Base-by-base conservation (phyloP, 805 yeast genomes). In the Barnettozyma siamensis region DNA sequence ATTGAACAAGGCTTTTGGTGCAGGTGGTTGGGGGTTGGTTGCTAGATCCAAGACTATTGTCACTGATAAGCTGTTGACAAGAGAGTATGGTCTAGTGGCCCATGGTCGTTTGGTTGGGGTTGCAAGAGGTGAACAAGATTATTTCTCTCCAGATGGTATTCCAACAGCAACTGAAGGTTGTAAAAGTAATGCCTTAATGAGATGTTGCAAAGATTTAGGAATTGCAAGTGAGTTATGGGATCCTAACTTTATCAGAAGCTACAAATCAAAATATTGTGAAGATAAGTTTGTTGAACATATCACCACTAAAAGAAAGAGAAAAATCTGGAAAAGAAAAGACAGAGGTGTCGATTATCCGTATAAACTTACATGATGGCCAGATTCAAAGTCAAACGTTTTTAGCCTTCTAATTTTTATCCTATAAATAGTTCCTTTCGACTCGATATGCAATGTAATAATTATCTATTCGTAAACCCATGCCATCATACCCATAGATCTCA, bases 1-100 rank as follows among this genome's bases (percentile, higher is more conserved):
- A 18, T 64, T 93, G 50, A 91, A 91, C 63, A 72, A 72, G 30
- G 94, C 98, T 0, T 91, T 93, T 68, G 99, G 99, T 4, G 96
- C 99, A 7, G 99, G 99, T 21, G 97, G 95, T 2, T 93, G 99
- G 99, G 98, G 98, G 1, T 68, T 93, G 42, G 96, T 94, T 1
- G 98, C 99, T 10, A 69, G 99, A 42, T 80, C 95, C 0, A 91
- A 85, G 49, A 83, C 95, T 1, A 67, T 77, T 40, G 78, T 93
- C 26, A 83, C 95, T 2, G 73, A 79, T 24, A 78, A 75, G 47
- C 72, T 79, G 37, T 80, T 93, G 26, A 87, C 96, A 10, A 73
- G 98, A 49, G 99, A 93, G 59, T 93, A 88, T 57, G 97, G 87
- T 0, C 67, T 93, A 38, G 72, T 93, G 4, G 83, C 95, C 51